Base-by-base conservation (phyloP, 768 basidiomycete genomes). In the Tulasnella sp. region DNA sequence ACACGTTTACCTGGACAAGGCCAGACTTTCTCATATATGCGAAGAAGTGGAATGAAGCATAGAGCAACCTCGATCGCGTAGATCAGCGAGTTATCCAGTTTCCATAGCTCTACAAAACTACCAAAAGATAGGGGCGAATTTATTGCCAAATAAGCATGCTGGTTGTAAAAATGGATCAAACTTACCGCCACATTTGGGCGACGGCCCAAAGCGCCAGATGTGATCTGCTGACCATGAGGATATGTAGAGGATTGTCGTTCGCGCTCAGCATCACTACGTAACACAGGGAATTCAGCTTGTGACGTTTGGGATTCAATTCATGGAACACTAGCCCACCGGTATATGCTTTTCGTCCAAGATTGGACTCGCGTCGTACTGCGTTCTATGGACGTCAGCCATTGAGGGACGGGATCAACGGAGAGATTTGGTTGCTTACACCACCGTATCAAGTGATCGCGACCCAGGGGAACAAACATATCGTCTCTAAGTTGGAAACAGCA, bases 351-450 rank as follows among this genome's bases (percentile, higher is more conserved):
- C 26, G 15, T 15, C 45, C 29, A 13, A 59, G 30, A n/a, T 32
- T 47, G 21, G 48, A 34, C 19, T 59, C 47, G 34, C 49, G 58
- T 11, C 19, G 30, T 27, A 59, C 58, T 59, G 34, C 10, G 10
- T 11, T 34, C 21, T 29, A 32, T 7, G 23, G 3, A 51, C 13
- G 3, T 59, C 9, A 59, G 21, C 34, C 34, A 38, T 15, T 38
- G 5, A 15, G 15, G 15, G n/a, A n/a, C n/a, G n/a, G n/a, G n/a
- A 26, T 5, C 5, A 30, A 9, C 13, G 19, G 15, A 2, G n/a
- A 42, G n/a, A n/a, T n/a, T n/a, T n/a, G n/a, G n/a, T n/a, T n/a
- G n/a, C 58, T 49, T 59, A 59, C 58, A 32, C 58, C 58, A 59
- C 13, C 49, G 47, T 30, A 50, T 59, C 3, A 47, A 45, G 10